Conservation (phyloP, 495 filamentous ascomycete species). For the Penicillium coffeae region DNA sequence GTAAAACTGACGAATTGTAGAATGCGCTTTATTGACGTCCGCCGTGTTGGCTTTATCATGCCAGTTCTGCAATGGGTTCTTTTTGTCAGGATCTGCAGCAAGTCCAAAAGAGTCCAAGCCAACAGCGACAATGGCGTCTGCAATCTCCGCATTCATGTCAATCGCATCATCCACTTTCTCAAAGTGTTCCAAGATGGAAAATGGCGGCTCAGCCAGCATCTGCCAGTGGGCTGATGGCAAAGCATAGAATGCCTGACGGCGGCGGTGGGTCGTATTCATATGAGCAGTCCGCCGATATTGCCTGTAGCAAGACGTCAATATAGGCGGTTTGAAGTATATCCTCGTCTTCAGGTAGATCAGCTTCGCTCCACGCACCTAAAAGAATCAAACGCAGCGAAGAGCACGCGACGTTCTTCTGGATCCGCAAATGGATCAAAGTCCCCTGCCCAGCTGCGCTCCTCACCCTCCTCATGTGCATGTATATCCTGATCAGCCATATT, state of each 20-base stretch:
- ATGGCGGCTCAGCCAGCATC: conserved; percentile 72
- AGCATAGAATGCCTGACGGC: conserved; percentile 86
- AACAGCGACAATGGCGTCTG: conserved; percentile 64
- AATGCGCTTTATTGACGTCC: conserved; percentile 86
- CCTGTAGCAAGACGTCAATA: conserved; percentile 37
- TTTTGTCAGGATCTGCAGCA: conserved; percentile 24
- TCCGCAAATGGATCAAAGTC: conserved; percentile 63
- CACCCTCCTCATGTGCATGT: conserved; percentile 19
- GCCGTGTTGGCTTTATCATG: conserved; percentile 57
- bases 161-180: conserved; percentile 81
- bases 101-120: conserved; percentile 65
- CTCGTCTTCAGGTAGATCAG: too few species aligned
- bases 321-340: background rate
- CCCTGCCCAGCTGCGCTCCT: conserved; percentile 47
- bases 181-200: conserved; percentile 74
- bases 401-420: conserved; percentile 68
- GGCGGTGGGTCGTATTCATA: conserved; percentile 79
- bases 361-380: conserved; percentile 87
- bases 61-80: conserved; percentile 52
- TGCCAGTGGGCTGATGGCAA: conserved; percentile 80
- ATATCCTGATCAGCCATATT: conserved; percentile 16
- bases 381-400: conserved; percentile 76
- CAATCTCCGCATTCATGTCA: conserved; percentile 79
- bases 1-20: conserved; percentile 87
- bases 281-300: conserved; percentile 83